phyloP scores from a whole-genome alignment of 1,139 yeast species.

The Suhomyces guaymorum region DNA sequence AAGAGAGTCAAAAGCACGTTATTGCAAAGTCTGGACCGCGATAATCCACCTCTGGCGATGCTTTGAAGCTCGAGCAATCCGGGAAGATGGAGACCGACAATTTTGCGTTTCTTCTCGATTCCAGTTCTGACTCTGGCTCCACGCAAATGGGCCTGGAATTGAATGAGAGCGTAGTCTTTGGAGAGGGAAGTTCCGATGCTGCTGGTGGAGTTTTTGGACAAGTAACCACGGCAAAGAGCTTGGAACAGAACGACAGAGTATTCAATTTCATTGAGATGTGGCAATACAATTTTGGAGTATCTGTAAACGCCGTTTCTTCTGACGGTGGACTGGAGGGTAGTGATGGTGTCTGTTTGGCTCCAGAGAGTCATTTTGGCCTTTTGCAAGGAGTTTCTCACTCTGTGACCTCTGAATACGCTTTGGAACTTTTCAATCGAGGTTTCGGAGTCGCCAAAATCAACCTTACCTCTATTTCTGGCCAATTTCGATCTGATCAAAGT shows the following conservation, averaged over 20 bases:
- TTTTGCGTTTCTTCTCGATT: slow-evolving; percentile 20
- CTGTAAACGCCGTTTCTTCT: slow-evolving; percentile 28
- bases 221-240: slow-evolving; percentile 30
- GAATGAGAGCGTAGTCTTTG: slow-evolving; percentile 21
- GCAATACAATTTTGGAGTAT: slow-evolving; percentile 26
- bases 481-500: slow-evolving; percentile 34
- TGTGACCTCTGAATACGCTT: slow-evolving; percentile 30
- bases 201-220: slow-evolving; percentile 12
- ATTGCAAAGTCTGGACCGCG: slow-evolving; percentile 49
- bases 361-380: slow-evolving; percentile 13
- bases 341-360: slow-evolving; percentile 13
- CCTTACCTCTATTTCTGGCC: slow-evolving; percentile 14
- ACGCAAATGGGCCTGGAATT: slow-evolving; percentile 39
- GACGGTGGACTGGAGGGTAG: slow-evolving; percentile 31
- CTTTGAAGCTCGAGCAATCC: slow-evolving; percentile 46
- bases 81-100: slow-evolving; percentile 16
- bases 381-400: slow-evolving; percentile 17
- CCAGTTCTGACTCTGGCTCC: slow-evolving; percentile 28
- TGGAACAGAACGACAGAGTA: slow-evolving; percentile 32
- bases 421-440: slow-evolving; percentile 24
- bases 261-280: slow-evolving; percentile 27
- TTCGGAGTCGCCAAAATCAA: slow-evolving; percentile 16
- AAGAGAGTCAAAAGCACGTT: slow-evolving; percentile 44
- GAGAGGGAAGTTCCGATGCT: slow-evolving; percentile 15
- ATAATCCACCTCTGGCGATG: slow-evolving; percentile 52